Evolutionary conservation across 371 early-diverging fungal species (phyloP).

Genomic region (Circinella umbellata): DNA sequence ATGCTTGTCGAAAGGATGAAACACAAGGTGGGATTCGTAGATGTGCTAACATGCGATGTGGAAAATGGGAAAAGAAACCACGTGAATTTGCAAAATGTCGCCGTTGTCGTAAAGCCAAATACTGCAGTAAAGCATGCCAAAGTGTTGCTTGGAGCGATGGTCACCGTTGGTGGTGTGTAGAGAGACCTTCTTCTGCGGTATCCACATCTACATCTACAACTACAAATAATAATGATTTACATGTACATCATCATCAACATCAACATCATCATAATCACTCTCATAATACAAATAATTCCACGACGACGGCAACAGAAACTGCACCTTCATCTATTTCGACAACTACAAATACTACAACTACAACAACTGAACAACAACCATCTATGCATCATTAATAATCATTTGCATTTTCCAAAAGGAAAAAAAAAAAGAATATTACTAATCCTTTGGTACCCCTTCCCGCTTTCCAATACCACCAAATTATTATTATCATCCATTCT

Average conservation of each 20-base stretch:
- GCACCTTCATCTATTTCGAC: not conserved
- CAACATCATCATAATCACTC: not conserved
- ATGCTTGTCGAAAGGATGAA: slow-evolving; percentile 81
- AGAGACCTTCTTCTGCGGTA: slow-evolving; percentile 35
- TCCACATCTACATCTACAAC: not conserved
- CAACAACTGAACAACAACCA: slow-evolving; percentile 12
- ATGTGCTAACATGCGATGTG: slow-evolving; percentile 76
- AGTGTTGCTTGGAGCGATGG: slow-evolving; percentile 78
- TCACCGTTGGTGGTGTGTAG: slow-evolving; percentile 82
- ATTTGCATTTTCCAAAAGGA: not conserved
- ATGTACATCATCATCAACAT: not conserved
- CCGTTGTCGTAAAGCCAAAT: slow-evolving; percentile 81
- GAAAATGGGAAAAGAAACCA: slow-evolving; percentile 72
- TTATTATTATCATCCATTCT: not conserved
- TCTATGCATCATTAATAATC: slow-evolving; percentile 9
- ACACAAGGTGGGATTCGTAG: slow-evolving; percentile 69
- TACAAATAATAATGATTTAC: not conserved
- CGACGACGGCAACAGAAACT: not conserved
- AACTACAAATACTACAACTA: not conserved
- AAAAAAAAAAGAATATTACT: too few species aligned
- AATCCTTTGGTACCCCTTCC: too few species aligned
- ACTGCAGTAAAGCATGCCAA: slow-evolving; percentile 79
- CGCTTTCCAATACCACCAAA: not conserved
- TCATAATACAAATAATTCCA: not conserved
- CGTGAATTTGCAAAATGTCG: slow-evolving; percentile 84